Conservation (phyloP, 345 rosid species). For the Citrus reticulata region DNA sequence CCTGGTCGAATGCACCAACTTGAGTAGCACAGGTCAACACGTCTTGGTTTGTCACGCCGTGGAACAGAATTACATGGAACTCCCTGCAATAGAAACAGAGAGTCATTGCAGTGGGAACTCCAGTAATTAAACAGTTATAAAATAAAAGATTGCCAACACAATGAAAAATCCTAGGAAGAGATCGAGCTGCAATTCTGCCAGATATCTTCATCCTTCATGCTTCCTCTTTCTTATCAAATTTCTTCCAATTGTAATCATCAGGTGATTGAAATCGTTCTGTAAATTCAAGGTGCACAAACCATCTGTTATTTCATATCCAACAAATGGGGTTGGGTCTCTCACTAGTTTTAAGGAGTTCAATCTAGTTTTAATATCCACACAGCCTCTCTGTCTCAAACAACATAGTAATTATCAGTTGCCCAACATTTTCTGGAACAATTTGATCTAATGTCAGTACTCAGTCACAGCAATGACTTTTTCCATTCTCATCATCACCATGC, state of each 20-base stretch:
- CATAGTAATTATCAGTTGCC: neutral
- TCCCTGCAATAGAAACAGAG: constrained; percentile 41
- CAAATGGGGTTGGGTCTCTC: neutral
- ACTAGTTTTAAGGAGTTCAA: neutral
- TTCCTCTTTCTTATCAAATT: neutral
- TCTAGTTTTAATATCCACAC: neutral
- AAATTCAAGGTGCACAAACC: neutral
- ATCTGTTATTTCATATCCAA: neutral
- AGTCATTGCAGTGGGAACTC: constrained; percentile 6
- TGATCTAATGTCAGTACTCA: neutral
- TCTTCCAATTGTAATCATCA: neutral
- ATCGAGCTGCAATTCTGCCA: neutral
- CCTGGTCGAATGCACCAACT: constrained; percentile 87
- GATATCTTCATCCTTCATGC: neutral
- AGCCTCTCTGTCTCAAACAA: neutral
- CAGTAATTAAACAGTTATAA: neutral
- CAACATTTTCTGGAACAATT: neutral
- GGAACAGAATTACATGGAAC: constrained; percentile 53
- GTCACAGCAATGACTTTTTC: neutral
- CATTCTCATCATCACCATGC: neutral
- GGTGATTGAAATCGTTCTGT: neutral
- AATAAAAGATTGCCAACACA: neutral
- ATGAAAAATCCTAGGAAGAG: neutral
- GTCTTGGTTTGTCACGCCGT: constrained; percentile 47
- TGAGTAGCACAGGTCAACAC: constrained; percentile 74